Conservation (phyloP, 2,329 filamentous ascomycete species). For the Fusarium hainanense region DNA sequence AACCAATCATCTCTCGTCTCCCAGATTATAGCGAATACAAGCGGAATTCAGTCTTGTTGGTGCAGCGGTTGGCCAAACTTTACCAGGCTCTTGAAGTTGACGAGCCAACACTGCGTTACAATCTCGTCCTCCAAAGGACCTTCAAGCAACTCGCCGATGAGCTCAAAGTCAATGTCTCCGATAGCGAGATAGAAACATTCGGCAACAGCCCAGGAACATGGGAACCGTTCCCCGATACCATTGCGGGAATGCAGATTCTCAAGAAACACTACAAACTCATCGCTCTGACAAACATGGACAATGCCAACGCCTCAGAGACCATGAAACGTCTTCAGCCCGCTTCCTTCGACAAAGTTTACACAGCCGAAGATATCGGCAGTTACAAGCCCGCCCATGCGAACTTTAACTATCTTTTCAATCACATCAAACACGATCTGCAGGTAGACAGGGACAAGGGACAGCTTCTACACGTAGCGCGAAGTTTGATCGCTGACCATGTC, state of each 20-base stretch:
- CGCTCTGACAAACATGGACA: constrained; percentile 23
- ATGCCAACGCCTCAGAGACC: background rate
- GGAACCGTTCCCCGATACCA: constrained; percentile 8
- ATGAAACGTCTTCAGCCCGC: constrained; percentile 1
- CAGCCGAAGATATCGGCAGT: constrained; percentile 23
- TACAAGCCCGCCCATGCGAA: constrained; percentile 21
- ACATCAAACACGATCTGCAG: constrained; percentile 1
- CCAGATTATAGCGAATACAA: background rate
- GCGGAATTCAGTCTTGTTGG: background rate
- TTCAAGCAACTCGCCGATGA: constrained; percentile 7
- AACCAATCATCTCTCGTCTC: constrained; percentile 1
- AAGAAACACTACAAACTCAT: constrained; percentile 22
- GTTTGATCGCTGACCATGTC: constrained; percentile 24
- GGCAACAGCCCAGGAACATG: background rate
- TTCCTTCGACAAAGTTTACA: constrained; percentile 17
- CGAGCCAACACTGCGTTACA: constrained; percentile 7
- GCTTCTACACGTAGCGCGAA: constrained; percentile 24
- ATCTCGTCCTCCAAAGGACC: background rate
- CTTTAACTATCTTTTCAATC: constrained; percentile 17
- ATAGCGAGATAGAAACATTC: background rate
- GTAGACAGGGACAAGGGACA: constrained; percentile 13
- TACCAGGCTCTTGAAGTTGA: background rate
- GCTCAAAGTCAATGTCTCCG: background rate
- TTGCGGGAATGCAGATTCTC: background rate
- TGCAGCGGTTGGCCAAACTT: background rate